Evolutionary conservation across 179 eudicot genomes (phyloP).

Genomic region (Corrigiola litoralis): DNA sequence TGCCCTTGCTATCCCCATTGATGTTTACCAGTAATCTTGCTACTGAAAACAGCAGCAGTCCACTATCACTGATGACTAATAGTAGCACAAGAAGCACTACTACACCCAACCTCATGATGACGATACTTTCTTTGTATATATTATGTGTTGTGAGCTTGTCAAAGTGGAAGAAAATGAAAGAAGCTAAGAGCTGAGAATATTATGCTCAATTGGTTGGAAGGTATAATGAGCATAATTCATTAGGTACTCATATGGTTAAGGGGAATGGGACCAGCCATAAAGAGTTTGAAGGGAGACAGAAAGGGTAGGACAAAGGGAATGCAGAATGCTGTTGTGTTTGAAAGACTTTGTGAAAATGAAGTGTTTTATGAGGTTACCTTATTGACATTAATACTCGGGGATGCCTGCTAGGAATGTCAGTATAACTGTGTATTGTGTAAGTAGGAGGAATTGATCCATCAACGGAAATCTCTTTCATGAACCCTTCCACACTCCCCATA

Average conservation of each 20-base stretch:
- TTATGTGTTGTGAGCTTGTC: not conserved
- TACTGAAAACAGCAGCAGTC: not conserved
- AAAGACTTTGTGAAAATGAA: not conserved
- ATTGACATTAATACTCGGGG: too few species aligned
- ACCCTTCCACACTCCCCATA: too few species aligned
- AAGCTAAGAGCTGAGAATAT: too few species aligned
- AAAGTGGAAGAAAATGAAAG: not conserved
- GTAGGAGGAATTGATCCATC: too few species aligned
- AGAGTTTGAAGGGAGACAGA: not conserved
- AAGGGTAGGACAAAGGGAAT: slow-evolving; percentile 22
- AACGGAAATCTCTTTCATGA: too few species aligned
- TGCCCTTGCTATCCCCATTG: not conserved
- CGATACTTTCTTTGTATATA: not conserved
- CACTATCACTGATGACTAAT: not conserved
- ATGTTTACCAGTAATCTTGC: slow-evolving; percentile 1
- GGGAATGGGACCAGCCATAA: slow-evolving; percentile 5
- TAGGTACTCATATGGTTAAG: too few species aligned
- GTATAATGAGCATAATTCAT: not conserved
- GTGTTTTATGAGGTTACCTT: too few species aligned
- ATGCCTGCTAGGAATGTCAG: too few species aligned
- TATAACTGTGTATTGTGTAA: too few species aligned
- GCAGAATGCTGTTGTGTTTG: not conserved
- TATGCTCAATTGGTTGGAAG: too few species aligned
- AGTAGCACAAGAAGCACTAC: slow-evolving; percentile 10
- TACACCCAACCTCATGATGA: slow-evolving; percentile 16